These are phyloP conservation scores for Kwoniella sp. DNA, from an alignment of 768 basidiomycete genomes.

Conservation along the genomic window DNA sequence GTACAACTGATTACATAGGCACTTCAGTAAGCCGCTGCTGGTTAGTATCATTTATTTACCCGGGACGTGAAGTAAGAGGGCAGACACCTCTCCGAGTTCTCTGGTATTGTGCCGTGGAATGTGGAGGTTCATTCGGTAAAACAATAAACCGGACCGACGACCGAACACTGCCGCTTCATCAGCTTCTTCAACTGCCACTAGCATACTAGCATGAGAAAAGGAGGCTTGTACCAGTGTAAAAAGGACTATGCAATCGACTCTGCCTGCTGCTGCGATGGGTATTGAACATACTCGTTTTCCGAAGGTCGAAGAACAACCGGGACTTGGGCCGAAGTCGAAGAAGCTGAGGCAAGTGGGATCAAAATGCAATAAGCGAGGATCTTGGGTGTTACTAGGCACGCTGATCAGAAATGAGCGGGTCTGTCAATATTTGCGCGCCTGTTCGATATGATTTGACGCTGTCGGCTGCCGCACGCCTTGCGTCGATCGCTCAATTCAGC, in stretches of 20 bases:
- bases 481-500: too few relatives aligned
- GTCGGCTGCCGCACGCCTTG: too few relatives aligned
- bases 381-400: not conserved
- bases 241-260: too few relatives aligned
- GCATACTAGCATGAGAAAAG: not conserved
- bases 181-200: not conserved
- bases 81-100: too few relatives aligned
- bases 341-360: not conserved
- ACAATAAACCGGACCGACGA: constrained; percentile 3
- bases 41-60: not conserved
- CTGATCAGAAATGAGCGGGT: not conserved
- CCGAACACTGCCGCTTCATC: not conserved
- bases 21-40: too few relatives aligned
- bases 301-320: not conserved
- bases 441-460: not conserved
- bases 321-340: too few relatives aligned
- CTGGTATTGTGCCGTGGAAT: not conserved
- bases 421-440: not conserved
- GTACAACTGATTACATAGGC: not conserved
- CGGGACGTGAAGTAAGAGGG: too few relatives aligned
- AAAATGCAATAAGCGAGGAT: not conserved
- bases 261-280: not conserved
- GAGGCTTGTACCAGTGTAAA: too few relatives aligned
- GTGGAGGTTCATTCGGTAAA: not conserved
- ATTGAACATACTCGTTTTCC: not conserved